Evolutionary conservation across 352 stramenopile genomes (phyloP).

Genomic region (Phytophthora macrochlamydospora): DNA sequence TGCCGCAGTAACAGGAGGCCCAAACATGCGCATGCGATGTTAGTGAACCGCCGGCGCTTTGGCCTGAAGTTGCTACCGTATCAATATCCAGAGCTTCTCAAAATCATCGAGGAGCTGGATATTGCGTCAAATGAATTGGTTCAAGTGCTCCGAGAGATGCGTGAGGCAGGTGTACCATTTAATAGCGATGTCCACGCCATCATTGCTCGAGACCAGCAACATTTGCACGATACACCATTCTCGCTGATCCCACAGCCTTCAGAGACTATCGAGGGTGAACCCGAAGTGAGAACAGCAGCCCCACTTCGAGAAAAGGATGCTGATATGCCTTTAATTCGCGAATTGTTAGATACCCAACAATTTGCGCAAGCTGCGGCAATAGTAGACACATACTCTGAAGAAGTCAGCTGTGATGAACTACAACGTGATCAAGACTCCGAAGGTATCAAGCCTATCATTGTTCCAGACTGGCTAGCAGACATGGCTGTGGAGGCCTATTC

Average conservation of each 20-base stretch:
- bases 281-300: background rate
- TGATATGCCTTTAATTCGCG: slow-evolving; percentile 24
- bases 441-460: slow-evolving; percentile 16
- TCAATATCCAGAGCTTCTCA: slow-evolving; percentile 50
- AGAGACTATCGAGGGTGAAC: background rate
- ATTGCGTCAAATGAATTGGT: slow-evolving; percentile 40
- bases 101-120: slow-evolving; percentile 45
- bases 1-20: slow-evolving; percentile 43
- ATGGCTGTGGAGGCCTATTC: slow-evolving; percentile 47
- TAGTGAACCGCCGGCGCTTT: slow-evolving; percentile 64
- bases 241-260: slow-evolving; percentile 11
- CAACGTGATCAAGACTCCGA: slow-evolving; percentile 4
- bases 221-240: slow-evolving; percentile 35
- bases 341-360: slow-evolving; percentile 35
- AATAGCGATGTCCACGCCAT: slow-evolving; percentile 32
- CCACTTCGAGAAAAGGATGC: slow-evolving; percentile 27
- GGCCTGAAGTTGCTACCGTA: slow-evolving; percentile 41
- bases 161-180: slow-evolving; percentile 25
- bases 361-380: slow-evolving; percentile 43
- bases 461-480: slow-evolving; percentile 40
- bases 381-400: slow-evolving; percentile 29
- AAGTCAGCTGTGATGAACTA: slow-evolving; percentile 23
- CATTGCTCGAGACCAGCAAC: slow-evolving; percentile 44
- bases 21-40: slow-evolving; percentile 52
- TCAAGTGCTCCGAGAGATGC: slow-evolving; percentile 52